Evolutionary conservation across 2,329 filamentous ascomycete species (phyloP).

Genomic region (Epicoccum sorghinum): DNA sequence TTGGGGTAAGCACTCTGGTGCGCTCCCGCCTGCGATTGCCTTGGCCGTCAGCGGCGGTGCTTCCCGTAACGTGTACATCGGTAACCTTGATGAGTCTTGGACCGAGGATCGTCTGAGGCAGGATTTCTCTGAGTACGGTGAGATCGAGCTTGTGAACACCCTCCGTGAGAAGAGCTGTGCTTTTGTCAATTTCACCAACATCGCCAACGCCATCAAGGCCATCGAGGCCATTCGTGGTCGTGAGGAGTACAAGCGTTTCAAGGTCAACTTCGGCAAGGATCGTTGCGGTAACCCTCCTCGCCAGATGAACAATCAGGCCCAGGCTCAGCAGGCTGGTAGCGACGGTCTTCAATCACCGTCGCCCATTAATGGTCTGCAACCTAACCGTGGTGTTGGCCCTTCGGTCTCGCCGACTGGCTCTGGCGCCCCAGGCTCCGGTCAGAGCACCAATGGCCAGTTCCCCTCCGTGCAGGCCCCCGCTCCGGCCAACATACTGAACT

Average conservation of each 20-base stretch:
- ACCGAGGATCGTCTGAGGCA: constrained; percentile 93
- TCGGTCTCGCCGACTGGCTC: constrained; percentile 67
- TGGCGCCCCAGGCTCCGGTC: constrained; percentile 61
- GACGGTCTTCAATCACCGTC: constrained; percentile 63
- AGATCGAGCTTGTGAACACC: constrained; percentile 97
- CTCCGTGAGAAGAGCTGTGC: constrained; percentile 98
- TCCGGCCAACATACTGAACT: constrained; percentile 77
- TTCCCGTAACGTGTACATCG: constrained; percentile 98
- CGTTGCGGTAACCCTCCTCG: constrained; percentile 95
- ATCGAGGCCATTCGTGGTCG: constrained; percentile 94
- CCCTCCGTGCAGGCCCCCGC: constrained; percentile 68
- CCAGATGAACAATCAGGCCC: constrained; percentile 70
- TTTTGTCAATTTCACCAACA: constrained; percentile 99
- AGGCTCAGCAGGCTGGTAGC: constrained; percentile 70
- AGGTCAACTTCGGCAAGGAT: constrained; percentile 99
- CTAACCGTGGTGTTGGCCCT: constrained; percentile 58
- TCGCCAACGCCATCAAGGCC: constrained; percentile 98
- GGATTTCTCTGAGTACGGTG: constrained; percentile 96
- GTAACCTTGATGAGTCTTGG: constrained; percentile 97
- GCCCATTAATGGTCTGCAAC: constrained; percentile 63
- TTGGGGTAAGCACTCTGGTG: constrained; percentile 98
- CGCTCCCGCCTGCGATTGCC: constrained; percentile 92
- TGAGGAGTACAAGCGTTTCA: constrained; percentile 97
- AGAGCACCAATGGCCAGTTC: constrained; percentile 61
- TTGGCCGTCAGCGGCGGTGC: constrained; percentile 95